A percentile compares a stretch with the other conserved stretches of the same genome.
phyloP scores from a whole-genome alignment of 2,329 filamentous ascomycete genomes.

The Epichloe sp. region DNA sequence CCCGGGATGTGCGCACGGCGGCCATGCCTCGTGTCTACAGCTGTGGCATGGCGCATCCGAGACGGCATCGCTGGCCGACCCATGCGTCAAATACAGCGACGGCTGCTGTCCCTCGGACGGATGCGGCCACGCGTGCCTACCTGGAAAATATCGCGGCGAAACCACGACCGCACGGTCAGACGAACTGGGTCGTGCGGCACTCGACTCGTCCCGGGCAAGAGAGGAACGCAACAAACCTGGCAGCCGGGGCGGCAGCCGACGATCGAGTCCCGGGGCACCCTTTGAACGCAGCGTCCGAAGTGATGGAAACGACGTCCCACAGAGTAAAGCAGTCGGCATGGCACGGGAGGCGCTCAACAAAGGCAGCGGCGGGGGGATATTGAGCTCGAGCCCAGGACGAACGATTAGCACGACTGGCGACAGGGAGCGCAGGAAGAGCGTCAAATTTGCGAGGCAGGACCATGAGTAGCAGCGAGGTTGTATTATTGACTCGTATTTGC shows the following conservation, averaged over 20 bases:
- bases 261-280: constrained; percentile 15
- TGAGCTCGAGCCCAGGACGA: constrained; percentile 38
- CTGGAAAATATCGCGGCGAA: constrained; percentile 41
- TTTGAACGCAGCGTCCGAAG: constrained; percentile 19
- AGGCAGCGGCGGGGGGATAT: constrained; percentile 21
- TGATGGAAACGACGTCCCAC: constrained; percentile 41
- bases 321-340: constrained; percentile 47
- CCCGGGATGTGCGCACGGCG: constrained; percentile 48
- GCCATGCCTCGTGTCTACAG: constrained; percentile 45
- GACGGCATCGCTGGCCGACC: constrained; percentile 8
- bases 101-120: constrained; percentile 53
- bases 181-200: constrained; percentile 36
- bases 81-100: constrained; percentile 27
- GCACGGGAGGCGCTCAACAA: constrained; percentile 39
- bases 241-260: constrained; percentile 7
- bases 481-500: neutral
- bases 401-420: constrained; percentile 21
- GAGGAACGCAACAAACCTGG: constrained; percentile 13
- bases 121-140: constrained; percentile 50
- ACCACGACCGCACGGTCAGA: constrained; percentile 31
- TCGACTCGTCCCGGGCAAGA: constrained; percentile 22
- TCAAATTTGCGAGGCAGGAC: constrained; percentile 42
- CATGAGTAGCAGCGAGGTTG: neutral
- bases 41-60: constrained; percentile 39
- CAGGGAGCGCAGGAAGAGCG: constrained; percentile 48